Evolutionary conservation across 768 basidiomycete species (phyloP).

Genomic region (Tricholoma bakamatsutake): DNA sequence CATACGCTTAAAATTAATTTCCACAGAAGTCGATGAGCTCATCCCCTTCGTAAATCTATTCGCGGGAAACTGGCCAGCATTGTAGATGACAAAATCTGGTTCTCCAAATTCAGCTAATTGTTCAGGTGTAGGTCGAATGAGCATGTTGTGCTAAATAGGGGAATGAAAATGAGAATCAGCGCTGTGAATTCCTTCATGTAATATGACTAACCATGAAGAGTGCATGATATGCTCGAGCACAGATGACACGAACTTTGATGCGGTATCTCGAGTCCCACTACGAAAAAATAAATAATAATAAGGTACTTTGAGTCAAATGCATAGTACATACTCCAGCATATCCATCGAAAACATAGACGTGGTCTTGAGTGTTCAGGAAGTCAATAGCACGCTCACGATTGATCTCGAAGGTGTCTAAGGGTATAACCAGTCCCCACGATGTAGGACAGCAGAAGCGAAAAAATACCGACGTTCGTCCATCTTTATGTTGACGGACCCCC

Average conservation of each 20-base stretch:
- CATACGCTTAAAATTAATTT: slow-evolving; percentile 99
- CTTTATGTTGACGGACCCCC: slow-evolving; percentile 99
- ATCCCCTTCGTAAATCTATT: slow-evolving; percentile 99
- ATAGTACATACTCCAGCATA: slow-evolving; percentile 67
- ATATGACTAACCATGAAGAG: slow-evolving; percentile 83
- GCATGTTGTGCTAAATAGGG: slow-evolving; percentile 85
- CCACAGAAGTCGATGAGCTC: slow-evolving; percentile 97
- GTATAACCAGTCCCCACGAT: slow-evolving; percentile 1
- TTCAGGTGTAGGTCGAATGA: slow-evolving; percentile 94
- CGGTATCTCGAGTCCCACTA: slow-evolving; percentile 99
- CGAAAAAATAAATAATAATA: background rate
- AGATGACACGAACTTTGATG: slow-evolving; percentile 99
- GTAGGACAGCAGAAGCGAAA: background rate
- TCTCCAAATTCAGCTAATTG: slow-evolving; percentile 93
- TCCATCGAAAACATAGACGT: slow-evolving; percentile 97
- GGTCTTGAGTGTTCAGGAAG: slow-evolving; percentile 96
- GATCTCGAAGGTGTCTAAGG: slow-evolving; percentile 92
- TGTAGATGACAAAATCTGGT: slow-evolving; percentile 99
- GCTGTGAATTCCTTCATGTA: slow-evolving; percentile 6
- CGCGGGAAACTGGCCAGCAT: slow-evolving; percentile 99
- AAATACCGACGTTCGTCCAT: slow-evolving; percentile 82
- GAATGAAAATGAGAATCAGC: slow-evolving; percentile 11
- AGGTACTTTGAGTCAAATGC: slow-evolving; percentile 2
- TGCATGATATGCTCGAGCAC: slow-evolving; percentile 97
- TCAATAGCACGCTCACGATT: slow-evolving; percentile 99